A percentile compares a stretch with the other conserved stretches of the same genome.
These are phyloP conservation scores for Nitzschia sp. DNA, from an alignment of 108 stramenopile species.

Conservation along the genomic window DNA sequence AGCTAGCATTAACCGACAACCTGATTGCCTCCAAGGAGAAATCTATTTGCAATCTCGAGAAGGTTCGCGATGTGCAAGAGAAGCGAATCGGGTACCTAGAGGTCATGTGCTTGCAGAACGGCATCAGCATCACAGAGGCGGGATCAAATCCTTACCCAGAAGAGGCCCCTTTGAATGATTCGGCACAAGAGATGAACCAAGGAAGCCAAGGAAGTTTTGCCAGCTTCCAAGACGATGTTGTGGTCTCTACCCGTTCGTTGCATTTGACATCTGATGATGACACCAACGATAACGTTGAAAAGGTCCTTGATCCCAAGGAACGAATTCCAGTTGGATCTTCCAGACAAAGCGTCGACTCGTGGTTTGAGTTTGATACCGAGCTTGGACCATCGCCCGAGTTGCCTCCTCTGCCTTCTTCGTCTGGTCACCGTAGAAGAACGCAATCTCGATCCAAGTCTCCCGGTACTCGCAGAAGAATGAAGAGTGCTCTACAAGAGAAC, in stretches of 20 bases:
- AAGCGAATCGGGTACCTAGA: constrained; percentile 15
- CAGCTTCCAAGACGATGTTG: background rate
- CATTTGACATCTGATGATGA: too few species aligned
- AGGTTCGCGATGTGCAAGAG: background rate
- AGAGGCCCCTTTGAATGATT: constrained; percentile 3
- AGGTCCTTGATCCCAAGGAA: too few species aligned
- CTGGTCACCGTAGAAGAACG: too few species aligned
- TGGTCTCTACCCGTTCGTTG: background rate
- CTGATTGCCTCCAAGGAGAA: constrained; percentile 4
- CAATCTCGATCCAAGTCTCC: constrained; percentile 11
- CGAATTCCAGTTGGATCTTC: too few species aligned
- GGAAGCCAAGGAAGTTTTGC: constrained; percentile 10
- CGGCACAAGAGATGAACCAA: too few species aligned
- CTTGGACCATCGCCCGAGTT: too few species aligned
- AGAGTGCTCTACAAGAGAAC: background rate
- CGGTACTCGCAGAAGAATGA: constrained; percentile 7
- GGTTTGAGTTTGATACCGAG: too few species aligned
- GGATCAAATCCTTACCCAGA: background rate
- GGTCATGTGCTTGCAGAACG: constrained; percentile 9
- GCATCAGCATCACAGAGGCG: background rate
- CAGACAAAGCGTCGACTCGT: too few species aligned
- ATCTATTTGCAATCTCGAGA: constrained; percentile 10
- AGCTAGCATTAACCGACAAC: background rate
- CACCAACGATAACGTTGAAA: too few species aligned
- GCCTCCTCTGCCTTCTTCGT: too few species aligned